Evolutionary conservation across 2,329 filamentous ascomycete species (phyloP).

Genomic region (Colletotrichum eleusines): DNA sequence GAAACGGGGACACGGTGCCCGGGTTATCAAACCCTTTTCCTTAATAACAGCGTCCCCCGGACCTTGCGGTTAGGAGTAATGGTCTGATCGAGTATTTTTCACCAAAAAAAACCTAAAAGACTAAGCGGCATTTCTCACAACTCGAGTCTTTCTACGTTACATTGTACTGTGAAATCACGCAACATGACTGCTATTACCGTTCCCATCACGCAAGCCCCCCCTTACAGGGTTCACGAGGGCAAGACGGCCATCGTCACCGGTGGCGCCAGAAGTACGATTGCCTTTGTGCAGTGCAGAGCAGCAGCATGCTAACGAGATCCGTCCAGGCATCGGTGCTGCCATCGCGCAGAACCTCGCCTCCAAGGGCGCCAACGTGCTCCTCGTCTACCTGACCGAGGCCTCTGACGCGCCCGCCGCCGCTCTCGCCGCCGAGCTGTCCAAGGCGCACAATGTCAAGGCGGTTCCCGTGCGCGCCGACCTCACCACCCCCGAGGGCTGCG

Average conservation of each 20-base stretch:
- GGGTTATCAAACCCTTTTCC: constrained; percentile 3
- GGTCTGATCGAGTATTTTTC: not conserved
- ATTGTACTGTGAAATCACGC: not conserved
- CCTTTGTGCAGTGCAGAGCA: not conserved
- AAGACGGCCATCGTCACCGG: constrained; percentile 65
- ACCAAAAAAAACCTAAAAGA: too few relatives aligned
- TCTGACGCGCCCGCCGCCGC: constrained; percentile 61
- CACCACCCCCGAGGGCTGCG: constrained; percentile 65
- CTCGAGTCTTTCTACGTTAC: not conserved
- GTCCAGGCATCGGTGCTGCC: constrained; percentile 69
- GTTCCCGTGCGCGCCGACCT: constrained; percentile 73
- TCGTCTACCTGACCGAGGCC: constrained; percentile 70
- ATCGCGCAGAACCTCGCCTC: constrained; percentile 68
- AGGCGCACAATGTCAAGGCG: constrained; percentile 62
- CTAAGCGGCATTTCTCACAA: not conserved
- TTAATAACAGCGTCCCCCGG: constrained; percentile 32
- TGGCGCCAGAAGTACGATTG: constrained; percentile 59
- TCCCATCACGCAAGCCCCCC: constrained; percentile 39
- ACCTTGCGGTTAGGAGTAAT: too few relatives aligned
- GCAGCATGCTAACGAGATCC: constrained; percentile 24
- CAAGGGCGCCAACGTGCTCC: constrained; percentile 70
- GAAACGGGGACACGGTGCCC: not conserved
- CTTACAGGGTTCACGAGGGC: constrained; percentile 53
- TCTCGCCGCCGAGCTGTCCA: constrained; percentile 60
- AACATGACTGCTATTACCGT: constrained; percentile 21